Evolutionary conservation across 257 asterid genomes (phyloP).

Genomic region (Gardenia jasminoides): DNA sequence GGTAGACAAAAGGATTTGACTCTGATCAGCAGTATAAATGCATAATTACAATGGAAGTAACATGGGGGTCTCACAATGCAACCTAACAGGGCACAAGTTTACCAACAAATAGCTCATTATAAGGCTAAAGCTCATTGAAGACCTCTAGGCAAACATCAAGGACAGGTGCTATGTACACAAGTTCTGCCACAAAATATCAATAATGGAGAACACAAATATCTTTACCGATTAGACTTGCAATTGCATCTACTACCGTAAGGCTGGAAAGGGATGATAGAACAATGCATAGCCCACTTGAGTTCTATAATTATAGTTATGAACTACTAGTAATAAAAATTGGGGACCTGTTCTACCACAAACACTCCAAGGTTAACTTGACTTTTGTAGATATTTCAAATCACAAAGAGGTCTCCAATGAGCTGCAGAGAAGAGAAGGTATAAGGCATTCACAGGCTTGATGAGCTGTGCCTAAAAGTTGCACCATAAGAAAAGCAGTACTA

Average conservation of each 20-base stretch:
- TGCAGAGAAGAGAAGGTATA: background rate
- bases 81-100: background rate
- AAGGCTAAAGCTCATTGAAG: background rate
- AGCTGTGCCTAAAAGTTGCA: background rate
- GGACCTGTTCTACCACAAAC: background rate
- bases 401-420: conserved; percentile 6
- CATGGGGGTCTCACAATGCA: background rate
- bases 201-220: background rate
- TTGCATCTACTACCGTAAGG: background rate
- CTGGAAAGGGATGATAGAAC: background rate
- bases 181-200: background rate
- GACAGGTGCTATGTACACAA: background rate
- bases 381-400: background rate
- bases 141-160: background rate
- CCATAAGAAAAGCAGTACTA: background rate
- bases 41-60: background rate
- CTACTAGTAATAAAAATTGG: background rate
- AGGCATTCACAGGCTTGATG: background rate
- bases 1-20: background rate
- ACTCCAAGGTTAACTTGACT: background rate
- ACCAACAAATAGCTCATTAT: background rate
- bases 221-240: background rate
- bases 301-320: background rate
- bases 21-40: background rate
- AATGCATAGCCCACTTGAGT: background rate